Base-by-base conservation (phyloP, 495 filamentous ascomycete species). In the Viridothelium virens region DNA sequence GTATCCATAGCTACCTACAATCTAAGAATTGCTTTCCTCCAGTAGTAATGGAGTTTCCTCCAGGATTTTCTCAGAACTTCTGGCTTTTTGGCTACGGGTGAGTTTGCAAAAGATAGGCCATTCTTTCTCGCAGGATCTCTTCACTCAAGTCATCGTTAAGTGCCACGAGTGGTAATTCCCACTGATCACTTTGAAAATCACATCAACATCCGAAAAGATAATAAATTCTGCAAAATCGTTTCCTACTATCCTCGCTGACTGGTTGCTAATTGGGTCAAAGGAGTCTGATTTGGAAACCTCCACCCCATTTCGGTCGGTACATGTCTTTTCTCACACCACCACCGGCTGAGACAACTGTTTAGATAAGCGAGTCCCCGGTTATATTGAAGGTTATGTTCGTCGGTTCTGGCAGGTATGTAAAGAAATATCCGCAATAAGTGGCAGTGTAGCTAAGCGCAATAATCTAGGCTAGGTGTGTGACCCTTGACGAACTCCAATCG, bases 241-340 rank as follows among this genome's bases (percentile, higher is more conserved):
- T 1, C 25, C 25, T n/a, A n/a, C n/a, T n/a, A 25, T 25, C 25
- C 25, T 1, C 25, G 25, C 25, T 0, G 9, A 1, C 25, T n/a
- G 11, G 2, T 36, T 25, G 18, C 33, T 41, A 14, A 25, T 18
- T 16, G 0, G 1, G 31, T 7, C 4, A 56, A 66, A 97, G 93
- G 77, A 96, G 91, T 68, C 80, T 98, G 75, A 97, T 98, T 66
- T 98, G 93, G 93, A 98, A 98, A 75, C 93, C 94, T 34, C 95
- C 94, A 61, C 94, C 95, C 62, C 89, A 96, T 74, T 96, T 87
- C 75, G 93, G 94, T 97, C 86, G 65, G 80, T 12, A 16, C 63
- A 34, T 25, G 14, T 25, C 1, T 3, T 12, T n/a, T 53, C 18
- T 16, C 2, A 0, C 12, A 31, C 2, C 0, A 14, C 3, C 38